Base-by-base conservation (phyloP, 116 monocot genomes). In the Iris pallida region DNA sequence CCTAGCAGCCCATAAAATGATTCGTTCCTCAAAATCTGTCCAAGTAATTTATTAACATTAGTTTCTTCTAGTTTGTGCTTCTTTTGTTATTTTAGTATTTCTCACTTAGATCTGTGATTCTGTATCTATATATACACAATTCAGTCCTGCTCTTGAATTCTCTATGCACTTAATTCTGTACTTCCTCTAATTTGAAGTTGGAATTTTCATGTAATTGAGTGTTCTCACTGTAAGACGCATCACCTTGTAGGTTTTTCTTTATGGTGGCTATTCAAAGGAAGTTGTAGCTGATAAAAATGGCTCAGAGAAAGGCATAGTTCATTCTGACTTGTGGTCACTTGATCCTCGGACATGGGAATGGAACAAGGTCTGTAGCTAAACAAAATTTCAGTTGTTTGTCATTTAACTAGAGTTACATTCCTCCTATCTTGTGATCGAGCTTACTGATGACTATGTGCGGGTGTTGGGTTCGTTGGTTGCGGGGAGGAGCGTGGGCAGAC, bases 291-390 rank as follows among this genome's bases (percentile, higher is more conserved):
- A 85, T 73, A 96, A 91, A 80, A 79, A 63, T 81, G 68, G 73
- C 64, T 88, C 88, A 45, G 96, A 96, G 76, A 96, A 96, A 80
- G 92, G 96, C 60, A 76, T 87, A 66, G 92, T 92, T 80, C 87
- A 96, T 85, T 89, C 91, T 52, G 92, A 96, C 55, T 80, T 92
- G 83, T 97, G 97, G 97, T 76, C 85, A 19, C 92, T 97, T 81
- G 92, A 97, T 83, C 89, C 97, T 63, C 89, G 87, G 47, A 87
- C 80, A 41, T 92, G 92, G 97, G 92, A 97, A 70, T 92, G 97
- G 97, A 85, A 73, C 66, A 97, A 87, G 92, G 97, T 90, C 69
- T 5, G 18, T 57, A 4, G 16, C 16, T 54, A 41, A 18, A 45
- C 61, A 10, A 58, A 7, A 14, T 48, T 70, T 53, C 53, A 51